Percentiles rank a stretch among this genome's conserved stretches.
Evolutionary conservation across 352 stramenopile genomes (phyloP).

Genomic region (Plasmopara muralis): DNA sequence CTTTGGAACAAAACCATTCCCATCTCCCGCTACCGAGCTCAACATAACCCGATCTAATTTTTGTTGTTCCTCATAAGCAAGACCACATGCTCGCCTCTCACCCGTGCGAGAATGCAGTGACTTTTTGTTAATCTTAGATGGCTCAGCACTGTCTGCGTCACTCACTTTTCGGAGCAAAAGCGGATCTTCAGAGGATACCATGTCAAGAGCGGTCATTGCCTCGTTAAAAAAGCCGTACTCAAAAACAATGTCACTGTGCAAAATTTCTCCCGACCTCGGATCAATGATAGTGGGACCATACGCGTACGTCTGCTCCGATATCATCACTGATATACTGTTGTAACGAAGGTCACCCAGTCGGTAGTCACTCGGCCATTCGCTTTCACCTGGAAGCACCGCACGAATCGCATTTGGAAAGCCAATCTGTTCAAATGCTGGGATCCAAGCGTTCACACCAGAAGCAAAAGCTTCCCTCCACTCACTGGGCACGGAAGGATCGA

Average conservation of each 20-base stretch:
- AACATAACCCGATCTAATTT: conserved; percentile 42
- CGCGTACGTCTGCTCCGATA: conserved; percentile 71
- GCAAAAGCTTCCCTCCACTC: conserved; percentile 51
- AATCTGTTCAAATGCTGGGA: conserved; percentile 64
- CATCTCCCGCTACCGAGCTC: conserved; percentile 6
- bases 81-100: conserved; percentile 30
- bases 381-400: conserved; percentile 54
- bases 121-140: conserved; percentile 1
- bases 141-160: neutral
- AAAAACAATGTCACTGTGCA: conserved; percentile 83
- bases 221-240: conserved; percentile 82
- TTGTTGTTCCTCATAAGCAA: conserved; percentile 29
- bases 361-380: conserved; percentile 75
- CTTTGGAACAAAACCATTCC: conserved; percentile 17
- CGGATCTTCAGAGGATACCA: conserved; percentile 33
- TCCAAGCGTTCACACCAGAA: conserved; percentile 67
- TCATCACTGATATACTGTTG: conserved; percentile 82
- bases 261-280: conserved; percentile 76
- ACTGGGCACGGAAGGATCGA: conserved; percentile 71
- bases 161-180: conserved; percentile 10
- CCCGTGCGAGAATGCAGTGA: conserved; percentile 6
- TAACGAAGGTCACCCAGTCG: conserved; percentile 80
- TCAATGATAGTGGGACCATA: conserved; percentile 63
- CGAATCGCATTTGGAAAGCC: conserved; percentile 67
- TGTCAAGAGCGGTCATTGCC: conserved; percentile 47